Conservation (phyloP, 805 yeast species). For the Ogataea salicorniae region DNA sequence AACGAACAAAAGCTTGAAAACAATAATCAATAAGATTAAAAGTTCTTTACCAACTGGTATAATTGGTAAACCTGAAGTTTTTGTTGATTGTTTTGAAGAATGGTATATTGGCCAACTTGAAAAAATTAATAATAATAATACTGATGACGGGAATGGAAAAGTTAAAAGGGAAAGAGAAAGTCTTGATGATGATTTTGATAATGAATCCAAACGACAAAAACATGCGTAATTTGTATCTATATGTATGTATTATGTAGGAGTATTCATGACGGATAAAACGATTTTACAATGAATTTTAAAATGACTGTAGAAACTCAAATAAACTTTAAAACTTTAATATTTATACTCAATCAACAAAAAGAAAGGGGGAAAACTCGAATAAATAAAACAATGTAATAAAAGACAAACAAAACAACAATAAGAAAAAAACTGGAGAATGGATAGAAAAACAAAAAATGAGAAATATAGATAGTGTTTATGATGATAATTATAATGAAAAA, state of each 20-base stretch:
- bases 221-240: no score
- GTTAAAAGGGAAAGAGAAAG: background rate
- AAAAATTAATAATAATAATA: background rate
- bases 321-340: no score
- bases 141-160: background rate
- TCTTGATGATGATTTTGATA: background rate
- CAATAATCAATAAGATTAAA: conserved; percentile 13
- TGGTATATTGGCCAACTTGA: conserved; percentile 13
- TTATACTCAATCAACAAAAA: background rate
- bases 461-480: no score
- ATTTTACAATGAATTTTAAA: no score
- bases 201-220: no score
- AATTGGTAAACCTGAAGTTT: conserved; percentile 23
- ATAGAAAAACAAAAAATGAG: conserved; percentile 1
- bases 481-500: background rate
- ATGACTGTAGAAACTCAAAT: no score
- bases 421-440: background rate
- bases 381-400: background rate
- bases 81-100: conserved; percentile 17
- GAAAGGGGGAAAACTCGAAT: background rate
- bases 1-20: conserved; percentile 13
- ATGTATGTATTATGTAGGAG: no score
- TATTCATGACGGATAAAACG: no score
- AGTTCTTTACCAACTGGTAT: conserved; percentile 15
- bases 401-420: conserved; percentile 2